Evolutionary conservation across 208 protist species (phyloP), one percentile per base, ranked within the genome.

Genomic region (Sergeia podlipaevii): DNA sequence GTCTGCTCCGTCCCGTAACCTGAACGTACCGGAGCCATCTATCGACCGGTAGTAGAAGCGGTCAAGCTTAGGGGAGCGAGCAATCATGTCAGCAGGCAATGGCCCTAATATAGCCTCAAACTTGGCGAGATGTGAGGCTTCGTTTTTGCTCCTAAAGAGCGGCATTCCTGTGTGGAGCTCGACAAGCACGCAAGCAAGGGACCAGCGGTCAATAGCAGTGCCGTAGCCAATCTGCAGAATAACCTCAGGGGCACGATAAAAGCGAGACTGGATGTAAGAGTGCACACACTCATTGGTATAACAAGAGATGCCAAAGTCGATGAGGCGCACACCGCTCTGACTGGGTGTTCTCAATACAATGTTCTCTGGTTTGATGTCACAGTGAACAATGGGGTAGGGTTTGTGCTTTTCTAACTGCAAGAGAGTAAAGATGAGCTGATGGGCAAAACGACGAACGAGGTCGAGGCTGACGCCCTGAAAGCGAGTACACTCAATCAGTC

Each of bases 261-360:
- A 99, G 65, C 98, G 91, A 26, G 77, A 93, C 63, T 99, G 97
- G 43, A 99, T 99, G 80, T 99, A 99, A 5, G 85, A 90, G 48
- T 80, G 99, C 95, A 85, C 97, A 86, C 55, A 74, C 72, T 78
- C 97, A 86, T 46, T 97, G 20, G 59, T 53, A 65, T 96, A 96
- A 73, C 97, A 99, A 8, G 96, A 91, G 17, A 80, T 96, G 39
- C 98, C 98, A 72, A 99, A 99, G 68, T 99, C 98, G 46, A 99
- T 99, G 13, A 96, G 75, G 23, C 80, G 82, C 47, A 99, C 97
- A 17, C 82, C 90, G 29, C 74, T 96, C 32, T 93, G 75, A 50
- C 95, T 91, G 11, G 83, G 80, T 45, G 91, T 80, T 45, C 70
- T 65, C 32, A 98, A 72, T 17, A 98, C 60, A 28, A 98, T 92